Base-by-base conservation (phyloP, 352 stramenopile genomes). In the Pythium aquatile region DNA sequence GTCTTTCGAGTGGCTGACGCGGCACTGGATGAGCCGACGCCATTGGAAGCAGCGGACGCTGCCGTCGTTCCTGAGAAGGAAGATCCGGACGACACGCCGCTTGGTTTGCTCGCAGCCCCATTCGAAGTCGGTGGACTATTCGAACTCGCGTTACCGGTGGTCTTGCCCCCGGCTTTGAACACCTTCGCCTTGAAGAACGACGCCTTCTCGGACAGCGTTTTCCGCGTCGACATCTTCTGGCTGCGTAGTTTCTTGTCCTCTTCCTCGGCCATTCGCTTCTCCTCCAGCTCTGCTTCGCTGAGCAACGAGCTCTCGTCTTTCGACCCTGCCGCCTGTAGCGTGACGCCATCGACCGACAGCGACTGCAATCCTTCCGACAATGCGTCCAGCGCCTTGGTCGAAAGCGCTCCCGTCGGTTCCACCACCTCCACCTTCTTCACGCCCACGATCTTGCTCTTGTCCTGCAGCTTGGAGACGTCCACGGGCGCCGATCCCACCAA, bases 241-340 rank as follows among this genome's bases (percentile, higher is more conserved):
- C 68, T 82, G 44, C 91, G 83, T 5, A 93, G 71, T 54, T 93
- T 93, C 61, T 91, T 80, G 58, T 91, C 83, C 55, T 95, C 86
- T 57, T 95, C 86, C 58, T 93, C 86, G 59, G 90, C 86, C 86
- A 95, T 93, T 58, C 88, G 85, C 67, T 93, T 90, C 70, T 95
- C 86, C 63, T 93, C 86, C 28, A 93, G 58, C 55, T 95, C 76
- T 58, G 89, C 86, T 53, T 95, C 84, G 1, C 78, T 92, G 13
- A 90, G 63, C 42, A 90, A 63, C 39, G 87, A 74, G 40, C 65
- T 63, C 9, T 71, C 67, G 32, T 71, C 51, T 8, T 71, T 66
- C 6, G 61, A 39, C 11, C 62, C 57, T n/a, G 39, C 35, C 28
- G 3, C 5, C 51, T 30, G 44, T 58, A 63, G 5, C 70, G 64